Conservation (phyloP, 2,329 filamentous ascomycete species). For the Trichophyton rubrum region DNA sequence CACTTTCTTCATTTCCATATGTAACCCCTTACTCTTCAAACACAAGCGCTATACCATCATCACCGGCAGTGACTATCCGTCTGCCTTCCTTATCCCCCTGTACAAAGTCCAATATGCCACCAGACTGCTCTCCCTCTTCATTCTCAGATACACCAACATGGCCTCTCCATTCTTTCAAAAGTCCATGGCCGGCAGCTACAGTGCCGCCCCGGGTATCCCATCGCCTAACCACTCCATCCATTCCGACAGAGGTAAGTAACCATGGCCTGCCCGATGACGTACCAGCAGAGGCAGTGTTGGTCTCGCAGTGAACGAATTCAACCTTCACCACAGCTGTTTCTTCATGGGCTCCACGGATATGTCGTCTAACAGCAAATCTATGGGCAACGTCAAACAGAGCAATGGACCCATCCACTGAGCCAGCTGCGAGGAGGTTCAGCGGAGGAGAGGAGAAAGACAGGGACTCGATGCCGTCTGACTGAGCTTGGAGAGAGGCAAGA, state of each 20-base stretch:
- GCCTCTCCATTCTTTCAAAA: constrained; percentile 80
- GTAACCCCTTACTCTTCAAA: constrained; percentile 27
- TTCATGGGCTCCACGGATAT: constrained; percentile 72
- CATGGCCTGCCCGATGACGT: constrained; percentile 37
- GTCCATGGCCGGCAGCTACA: constrained; percentile 52
- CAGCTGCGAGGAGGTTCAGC: constrained; percentile 48
- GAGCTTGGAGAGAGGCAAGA: constrained; percentile 69
- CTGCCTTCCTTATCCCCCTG: constrained; percentile 57
- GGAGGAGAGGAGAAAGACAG: constrained; percentile 51
- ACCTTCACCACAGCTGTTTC: constrained; percentile 87
- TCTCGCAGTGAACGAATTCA: constrained; percentile 53
- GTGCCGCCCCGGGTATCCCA: constrained; percentile 72
- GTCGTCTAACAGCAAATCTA: constrained; percentile 71
- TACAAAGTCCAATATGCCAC: constrained; percentile 82
- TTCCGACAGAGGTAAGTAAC: constrained; percentile 74
- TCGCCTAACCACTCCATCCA: constrained; percentile 79
- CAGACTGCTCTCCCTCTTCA: constrained; percentile 60
- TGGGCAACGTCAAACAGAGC: constrained; percentile 77
- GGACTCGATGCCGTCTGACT: constrained; percentile 68
- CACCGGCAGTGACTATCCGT: constrained; percentile 75
- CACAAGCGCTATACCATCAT: constrained; percentile 50
- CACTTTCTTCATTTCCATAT: not conserved
- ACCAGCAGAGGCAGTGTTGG: constrained; percentile 18
- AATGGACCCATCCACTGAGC: constrained; percentile 56
- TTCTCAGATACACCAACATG: constrained; percentile 42